A percentile compares a stretch with the other conserved stretches of the same genome.
Evolutionary conservation across 2,329 filamentous ascomycete species (phyloP).

Genomic region (Stachybotrys echinatus): DNA sequence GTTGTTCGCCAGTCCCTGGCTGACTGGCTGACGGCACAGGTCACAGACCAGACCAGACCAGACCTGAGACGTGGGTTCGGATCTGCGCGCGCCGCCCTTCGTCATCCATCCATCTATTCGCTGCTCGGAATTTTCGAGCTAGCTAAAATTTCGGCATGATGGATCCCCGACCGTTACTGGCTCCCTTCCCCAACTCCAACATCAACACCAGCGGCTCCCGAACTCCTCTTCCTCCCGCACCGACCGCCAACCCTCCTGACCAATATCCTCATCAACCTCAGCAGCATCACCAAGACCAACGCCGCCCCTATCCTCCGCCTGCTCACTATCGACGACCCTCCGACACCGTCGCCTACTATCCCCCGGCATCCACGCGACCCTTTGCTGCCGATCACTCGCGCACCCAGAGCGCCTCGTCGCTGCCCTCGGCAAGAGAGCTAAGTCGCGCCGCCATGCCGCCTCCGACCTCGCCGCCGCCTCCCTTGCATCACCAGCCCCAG

Average conservation of each 20-base stretch:
- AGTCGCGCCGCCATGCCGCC: constrained; percentile 42
- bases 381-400: constrained; percentile 32
- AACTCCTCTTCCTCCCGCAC: constrained; percentile 21
- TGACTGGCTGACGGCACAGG: background rate
- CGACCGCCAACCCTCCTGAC: background rate
- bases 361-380: constrained; percentile 21
- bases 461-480: constrained; percentile 33
- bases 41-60: background rate
- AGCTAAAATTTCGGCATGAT: background rate
- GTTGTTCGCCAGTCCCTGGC: too few species aligned
- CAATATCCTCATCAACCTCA: constrained; percentile 1
- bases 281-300: constrained; percentile 8
- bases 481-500: constrained; percentile 15
- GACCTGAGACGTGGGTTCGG: background rate
- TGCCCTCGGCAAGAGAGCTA: constrained; percentile 28
- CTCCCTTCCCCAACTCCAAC: constrained; percentile 21
- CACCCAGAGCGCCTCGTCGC: constrained; percentile 39
- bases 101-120: background rate
- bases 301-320: background rate
- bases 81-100: background rate
- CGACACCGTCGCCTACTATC: constrained; percentile 34
- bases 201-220: constrained; percentile 22
- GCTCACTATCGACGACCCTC: constrained; percentile 28
- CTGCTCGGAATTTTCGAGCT: background rate
- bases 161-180: background rate